Evolutionary conservation across 352 stramenopile species (phyloP), one percentile per base, ranked within the genome.

Genomic region (Globisporangium emineosum): DNA sequence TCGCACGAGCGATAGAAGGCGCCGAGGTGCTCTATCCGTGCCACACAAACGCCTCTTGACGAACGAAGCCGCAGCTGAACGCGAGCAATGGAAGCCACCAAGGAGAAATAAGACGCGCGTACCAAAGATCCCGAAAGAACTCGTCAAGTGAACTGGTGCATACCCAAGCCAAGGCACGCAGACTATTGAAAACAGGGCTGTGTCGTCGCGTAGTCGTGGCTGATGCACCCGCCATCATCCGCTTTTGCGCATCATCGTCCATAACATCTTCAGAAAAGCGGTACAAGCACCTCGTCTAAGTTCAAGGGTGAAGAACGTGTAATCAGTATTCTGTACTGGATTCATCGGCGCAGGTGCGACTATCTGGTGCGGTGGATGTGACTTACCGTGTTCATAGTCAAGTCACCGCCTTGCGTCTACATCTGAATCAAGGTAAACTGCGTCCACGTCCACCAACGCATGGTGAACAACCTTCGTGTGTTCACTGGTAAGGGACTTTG

Each of bases 251-350:
- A 3, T 13, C 23, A 23, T 3, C 43, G 47, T 33, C 10, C 30
- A 25, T 17, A 15, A 37, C 27, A 21, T 56, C 27, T 10, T 13
- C 51, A 57, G 51, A 57, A 57, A 25, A 2, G 29, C 19, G 6
- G 9, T 33, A 23, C 10, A 8, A 12, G 10, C 10, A 3, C 9
- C 12, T 12, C 5, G 10, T 12, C 33, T 42, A 47, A 19, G 53
- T 59, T 59, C 32, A 59, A 59, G 53, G 53, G 30, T 59, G 53
- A n/a, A n/a, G n/a, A n/a, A n/a, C n/a, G n/a, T n/a, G n/a, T 59
- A 59, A 59, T 59, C 53, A 59, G 53, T 47, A 30, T 58, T 59
- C 29, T 23, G 30, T 45, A 47, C 53, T 59, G 53, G 53, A 59
- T 59, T 59, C 53, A 59, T 59, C 33, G 32, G n/a, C 19, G 53